These are phyloP conservation scores for Penicillium bialowiezense DNA, from an alignment of 495 filamentous ascomycete genomes.

Conservation along the genomic window DNA sequence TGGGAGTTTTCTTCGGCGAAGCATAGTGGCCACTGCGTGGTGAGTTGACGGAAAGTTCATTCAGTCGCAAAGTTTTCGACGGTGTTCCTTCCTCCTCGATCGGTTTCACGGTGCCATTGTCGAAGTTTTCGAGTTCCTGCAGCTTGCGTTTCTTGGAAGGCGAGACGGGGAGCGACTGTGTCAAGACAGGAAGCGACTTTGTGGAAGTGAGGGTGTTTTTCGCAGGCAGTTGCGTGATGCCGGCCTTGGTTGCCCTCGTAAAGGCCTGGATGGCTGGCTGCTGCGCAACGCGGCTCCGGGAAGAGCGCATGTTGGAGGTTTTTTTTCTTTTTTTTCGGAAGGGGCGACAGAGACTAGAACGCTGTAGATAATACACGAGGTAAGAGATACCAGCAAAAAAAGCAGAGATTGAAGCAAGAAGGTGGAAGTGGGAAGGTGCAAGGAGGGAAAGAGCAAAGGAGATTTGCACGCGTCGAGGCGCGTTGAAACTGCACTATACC, in stretches of 20 bases:
- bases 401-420: no score
- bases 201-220: conserved; percentile 20
- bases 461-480: conserved; percentile 21
- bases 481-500: conserved; percentile 10
- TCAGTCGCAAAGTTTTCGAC: conserved; percentile 42
- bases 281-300: conserved; percentile 31
- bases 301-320: conserved; percentile 24
- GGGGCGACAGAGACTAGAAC: conserved; percentile 1
- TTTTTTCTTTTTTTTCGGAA: no score
- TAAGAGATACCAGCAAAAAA: conserved; percentile 24
- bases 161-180: conserved; percentile 27
- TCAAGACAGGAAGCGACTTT: no score
- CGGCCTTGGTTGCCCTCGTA: conserved; percentile 43
- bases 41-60: conserved; percentile 35
- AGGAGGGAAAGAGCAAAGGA: conserved; percentile 2
- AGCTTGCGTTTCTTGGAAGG: conserved; percentile 50
- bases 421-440: conserved; percentile 13
- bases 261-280: conserved; percentile 41
- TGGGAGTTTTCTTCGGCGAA: conserved; percentile 20
- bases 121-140: conserved; percentile 39
- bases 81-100: conserved; percentile 29
- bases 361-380: conserved; percentile 19
- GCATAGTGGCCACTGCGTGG: conserved; percentile 40
- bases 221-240: conserved; percentile 19
- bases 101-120: conserved; percentile 12